Base-by-base conservation (phyloP, 202 grass and related monocot species). In the Setaria italica region DNA sequence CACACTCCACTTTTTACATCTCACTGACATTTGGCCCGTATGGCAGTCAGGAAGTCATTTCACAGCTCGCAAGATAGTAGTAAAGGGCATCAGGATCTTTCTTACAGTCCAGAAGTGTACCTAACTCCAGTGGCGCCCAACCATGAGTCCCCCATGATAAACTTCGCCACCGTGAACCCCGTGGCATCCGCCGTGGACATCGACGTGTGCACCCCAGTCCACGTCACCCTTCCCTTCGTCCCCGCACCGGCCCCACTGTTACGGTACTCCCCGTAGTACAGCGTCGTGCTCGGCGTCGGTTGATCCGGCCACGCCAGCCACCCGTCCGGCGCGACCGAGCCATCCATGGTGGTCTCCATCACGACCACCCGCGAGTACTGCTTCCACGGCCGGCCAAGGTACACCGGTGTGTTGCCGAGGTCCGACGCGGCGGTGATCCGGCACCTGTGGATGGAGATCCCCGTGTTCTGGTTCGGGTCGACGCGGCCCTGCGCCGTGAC, bases 201-300 rank as follows among this genome's bases (percentile, higher is more conserved):
- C 0, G 77, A 80, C 13, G 74, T 8, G 65, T 91, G 86, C 60
- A 95, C 83, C 4, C 91, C 93, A 2, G 2, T 50, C 93, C 93
- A 95, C 34, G n/a, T 55, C 35, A 95, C 96, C 51, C 90, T 86
- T 11, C 67, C 79, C 1, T 43, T 53, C 25, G 70, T 92, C 0
- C 3, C 80, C 0, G 90, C 73, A 0, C 96, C 93, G 0, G 76
- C 72, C 29, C 91, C 91, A 0, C 64, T 88, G 81, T 98, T 98
- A 2, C 57, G 43, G 4, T 94, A 98, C 88, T 98, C 93, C 2
- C 91, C 93, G 2, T 95, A 94, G 76, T 95, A 95, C 4, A 98
- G 21, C 21, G 58, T 48, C 11, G 90, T 94, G 54, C 3, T 25
- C 3, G 92, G 57, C 0, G 83, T 86, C 9, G 83, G 85, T 21